Evolutionary conservation across 148 eudicot species (phyloP).

Genomic region (Salicornia ramosissima): DNA sequence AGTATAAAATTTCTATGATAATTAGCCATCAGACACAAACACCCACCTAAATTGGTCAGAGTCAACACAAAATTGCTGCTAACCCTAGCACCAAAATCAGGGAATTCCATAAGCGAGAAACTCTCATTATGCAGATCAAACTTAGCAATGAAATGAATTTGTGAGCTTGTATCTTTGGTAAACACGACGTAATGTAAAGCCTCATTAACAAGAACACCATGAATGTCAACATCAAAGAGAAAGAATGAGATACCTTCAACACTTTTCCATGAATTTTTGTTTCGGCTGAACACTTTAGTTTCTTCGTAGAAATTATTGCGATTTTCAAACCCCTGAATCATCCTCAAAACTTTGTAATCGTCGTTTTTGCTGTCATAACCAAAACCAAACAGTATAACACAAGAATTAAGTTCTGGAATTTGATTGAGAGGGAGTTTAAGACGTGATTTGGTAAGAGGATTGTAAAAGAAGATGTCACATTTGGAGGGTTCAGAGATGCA

Average conservation of each 20-base stretch:
- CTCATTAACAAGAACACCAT: constrained; percentile 12
- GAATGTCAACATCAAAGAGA: not conserved
- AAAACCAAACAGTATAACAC: not conserved
- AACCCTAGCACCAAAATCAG: not conserved
- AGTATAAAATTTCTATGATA: not conserved
- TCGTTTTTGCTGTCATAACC: not conserved
- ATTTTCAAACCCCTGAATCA: not conserved
- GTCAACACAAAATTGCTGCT: not conserved
- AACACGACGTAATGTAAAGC: constrained; percentile 5
- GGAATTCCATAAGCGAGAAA: not conserved
- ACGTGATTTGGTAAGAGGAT: not conserved
- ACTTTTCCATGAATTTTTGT: constrained; percentile 5
- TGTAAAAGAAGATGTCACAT: not conserved
- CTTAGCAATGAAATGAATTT: not conserved
- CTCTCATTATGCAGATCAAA: constrained; percentile 2
- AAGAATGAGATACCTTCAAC: not conserved
- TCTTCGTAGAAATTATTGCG: not conserved
- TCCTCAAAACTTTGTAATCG: constrained; percentile 13
- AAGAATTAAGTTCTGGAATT: not conserved
- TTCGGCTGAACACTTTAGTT: constrained; percentile 6
- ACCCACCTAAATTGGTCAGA: constrained; percentile 1
- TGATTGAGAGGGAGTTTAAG: not conserved
- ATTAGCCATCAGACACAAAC: constrained; percentile 3
- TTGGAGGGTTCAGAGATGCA: not conserved
- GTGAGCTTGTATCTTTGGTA: too few relatives aligned